Evolutionary conservation across 257 asterid genomes (phyloP).

Genomic region (Penstemon barbatus): DNA sequence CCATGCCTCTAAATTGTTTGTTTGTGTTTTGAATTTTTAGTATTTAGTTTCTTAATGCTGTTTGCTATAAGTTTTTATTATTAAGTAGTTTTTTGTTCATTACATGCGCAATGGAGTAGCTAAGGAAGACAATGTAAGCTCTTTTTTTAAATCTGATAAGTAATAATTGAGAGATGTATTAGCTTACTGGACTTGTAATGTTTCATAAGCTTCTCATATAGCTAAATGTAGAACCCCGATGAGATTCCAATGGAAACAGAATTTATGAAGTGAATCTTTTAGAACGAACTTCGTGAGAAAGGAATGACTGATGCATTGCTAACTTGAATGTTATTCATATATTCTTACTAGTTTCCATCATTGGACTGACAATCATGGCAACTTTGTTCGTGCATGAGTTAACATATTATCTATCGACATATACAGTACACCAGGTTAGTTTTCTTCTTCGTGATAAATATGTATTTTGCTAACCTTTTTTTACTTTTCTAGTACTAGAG

Average conservation of each 20-base stretch:
- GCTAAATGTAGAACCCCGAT: constrained; percentile 5
- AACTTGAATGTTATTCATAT: constrained; percentile 28
- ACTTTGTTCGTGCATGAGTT: constrained; percentile 89
- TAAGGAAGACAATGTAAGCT: background rate
- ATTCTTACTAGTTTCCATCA: constrained; percentile 60
- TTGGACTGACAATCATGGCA: constrained; percentile 88
- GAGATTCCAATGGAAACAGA: constrained; percentile 5
- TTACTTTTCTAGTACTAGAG: background rate
- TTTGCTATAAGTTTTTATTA: background rate
- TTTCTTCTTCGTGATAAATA: constrained; percentile 13
- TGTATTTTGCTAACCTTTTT: background rate
- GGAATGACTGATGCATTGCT: constrained; percentile 28
- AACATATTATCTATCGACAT: constrained; percentile 78
- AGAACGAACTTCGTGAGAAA: constrained; percentile 21
- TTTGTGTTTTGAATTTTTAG: background rate
- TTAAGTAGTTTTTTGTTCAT: background rate
- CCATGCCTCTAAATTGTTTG: background rate
- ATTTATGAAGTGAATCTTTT: constrained; percentile 4
- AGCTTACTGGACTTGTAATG: constrained; percentile 8
- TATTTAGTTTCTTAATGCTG: constrained; percentile 1
- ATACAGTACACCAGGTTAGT: constrained; percentile 84
- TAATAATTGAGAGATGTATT: background rate
- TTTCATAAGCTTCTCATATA: constrained; percentile 13
- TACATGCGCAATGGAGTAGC: constrained; percentile 4
- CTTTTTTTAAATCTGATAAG: constrained; percentile 10